Evolutionary conservation across 768 basidiomycete genomes (phyloP), one percentile per base, ranked within the genome.

Genomic region (Termitomyces titanicus): DNA sequence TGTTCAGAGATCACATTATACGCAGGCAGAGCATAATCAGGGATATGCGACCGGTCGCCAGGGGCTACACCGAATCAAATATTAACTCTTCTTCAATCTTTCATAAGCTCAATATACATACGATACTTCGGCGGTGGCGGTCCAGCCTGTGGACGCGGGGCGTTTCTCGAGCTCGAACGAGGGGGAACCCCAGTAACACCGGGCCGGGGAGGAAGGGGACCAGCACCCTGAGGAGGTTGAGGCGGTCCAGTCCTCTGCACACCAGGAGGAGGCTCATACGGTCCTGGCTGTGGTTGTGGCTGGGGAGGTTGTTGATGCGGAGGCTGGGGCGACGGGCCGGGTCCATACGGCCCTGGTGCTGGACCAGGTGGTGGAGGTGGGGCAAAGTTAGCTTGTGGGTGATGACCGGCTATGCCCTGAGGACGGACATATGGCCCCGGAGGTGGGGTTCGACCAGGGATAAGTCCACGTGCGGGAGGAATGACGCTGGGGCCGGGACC

Each of bases 1-100:
- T 89, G 85, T 44, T 77, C 77, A 20, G 77, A 77, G 37, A 97
- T 74, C 17, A 88, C 75, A 48, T 83, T 76, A 58, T 78, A 94
- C 47, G 89, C 84, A 0, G 88, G 84, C 54, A 76, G 69, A 20
- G 81, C 77, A 44, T 78, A 72, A 9, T 86, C 84, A 1, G 94
- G 88, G 50, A 98, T 97, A 68, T 98, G 96, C n/a, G 82, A 83
- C 25, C 94, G 80, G 68, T 98, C 96, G 53, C 96, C 95, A 49
- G 85, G 79, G 40, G 95, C 94, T 96, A 66, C 13, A 44, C 48
- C n/a, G 6, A 55, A 51, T 27, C 17, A 39, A 18, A 25, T 35
- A 22, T 63, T 31, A 66, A 58, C 35, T 34, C 47, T 15, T 29
- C 20, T 15, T 37, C 10, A 20, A 18, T 4, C 17, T 11, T 47